Base-by-base conservation (phyloP, 768 basidiomycete species). In the Phaffia tasmanica region DNA sequence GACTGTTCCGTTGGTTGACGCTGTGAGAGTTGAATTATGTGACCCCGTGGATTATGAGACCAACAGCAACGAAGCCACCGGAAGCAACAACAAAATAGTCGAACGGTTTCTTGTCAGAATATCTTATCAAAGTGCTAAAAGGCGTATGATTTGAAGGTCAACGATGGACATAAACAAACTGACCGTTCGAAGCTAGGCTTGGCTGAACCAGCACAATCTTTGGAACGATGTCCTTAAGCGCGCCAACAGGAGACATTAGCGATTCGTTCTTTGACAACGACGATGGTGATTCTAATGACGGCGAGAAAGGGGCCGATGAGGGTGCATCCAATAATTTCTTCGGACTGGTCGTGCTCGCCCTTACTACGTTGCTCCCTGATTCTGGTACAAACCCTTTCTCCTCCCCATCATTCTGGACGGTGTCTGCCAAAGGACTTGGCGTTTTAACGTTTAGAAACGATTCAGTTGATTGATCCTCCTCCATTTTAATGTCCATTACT, bases 401-500 rank as follows among this genome's bases (percentile, higher is more conserved):
- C 1, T 42, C 53, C 1, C 53, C 61, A 27, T 50, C 58, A 11
- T 1, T 5, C 1, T 49, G 27, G 32, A n/a, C 51, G 16, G 18
- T n/a, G 15, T 18, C 51, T 42, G 25, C 29, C 16, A 32, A 32
- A 27, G 48, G 27, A 19, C 11, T 11, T 42, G 35, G 35, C 11
- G 6, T 42, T 5, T 5, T 11, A 42, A 11, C 35, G 11, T 42
- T 11, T 11, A 42, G 35, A 5, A 42, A 42, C 35, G 11, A 42
- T 42, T 42, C 35, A 11, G 35, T 42, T 42, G 35, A 42, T 42
- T 42, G 35, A n/a, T n/a, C n/a, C 51, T 46, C 50, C 55, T 63
- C n/a, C 49, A 35, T 35, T 55, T 48, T 18, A 50, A 54, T 23
- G 54, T 54, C 63, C 54, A 64, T 25, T 47, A 21, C 14, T 23